These are phyloP conservation scores for Ophiostoma ips DNA, from an alignment of 2,329 filamentous ascomycete species.

Conservation along the genomic window DNA sequence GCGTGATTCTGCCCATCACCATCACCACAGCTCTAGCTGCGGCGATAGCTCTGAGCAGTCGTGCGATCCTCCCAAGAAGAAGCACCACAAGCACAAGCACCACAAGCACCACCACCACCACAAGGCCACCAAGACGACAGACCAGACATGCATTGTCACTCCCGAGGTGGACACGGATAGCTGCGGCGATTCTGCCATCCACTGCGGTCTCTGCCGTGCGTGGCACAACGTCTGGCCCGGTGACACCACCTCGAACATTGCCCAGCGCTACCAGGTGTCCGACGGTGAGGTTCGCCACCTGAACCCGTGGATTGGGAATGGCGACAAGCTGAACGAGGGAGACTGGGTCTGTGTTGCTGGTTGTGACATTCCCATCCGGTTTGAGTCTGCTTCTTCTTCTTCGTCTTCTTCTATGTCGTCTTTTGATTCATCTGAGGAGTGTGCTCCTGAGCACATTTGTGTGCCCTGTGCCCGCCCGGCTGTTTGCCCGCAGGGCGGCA, in stretches of 20 bases:
- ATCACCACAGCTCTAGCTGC: conserved; percentile 1
- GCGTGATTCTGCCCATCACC: conserved; percentile 7
- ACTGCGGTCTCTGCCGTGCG: conserved; percentile 2
- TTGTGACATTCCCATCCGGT: conserved; percentile 2
- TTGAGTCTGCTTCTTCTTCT: background rate
- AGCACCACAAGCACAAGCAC: conserved; percentile 3
- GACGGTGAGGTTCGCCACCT: conserved; percentile 1
- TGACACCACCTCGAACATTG: conserved; percentile 1
- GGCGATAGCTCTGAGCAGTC: background rate
- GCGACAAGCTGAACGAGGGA: conserved; percentile 1
- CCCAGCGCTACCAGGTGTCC: conserved; percentile 1
- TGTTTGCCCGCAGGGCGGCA: conserved; percentile 7
- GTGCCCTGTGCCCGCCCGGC: conserved; percentile 4
- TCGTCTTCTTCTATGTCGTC: too few species aligned
- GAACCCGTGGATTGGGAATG: conserved; percentile 4
- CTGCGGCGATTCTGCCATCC: background rate
- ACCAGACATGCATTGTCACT: background rate
- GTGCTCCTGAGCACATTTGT: conserved; percentile 20
- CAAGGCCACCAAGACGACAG: conserved; percentile 1
- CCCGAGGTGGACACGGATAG: background rate
- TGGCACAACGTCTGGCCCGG: conserved; percentile 7
- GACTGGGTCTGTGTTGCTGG: conserved; percentile 6
- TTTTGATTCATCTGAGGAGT: conserved; percentile 14
- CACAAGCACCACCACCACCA: background rate
- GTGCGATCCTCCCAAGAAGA: background rate